phyloP scores from a whole-genome alignment of 768 basidiomycete species.

The Phylloporus sp. region DNA sequence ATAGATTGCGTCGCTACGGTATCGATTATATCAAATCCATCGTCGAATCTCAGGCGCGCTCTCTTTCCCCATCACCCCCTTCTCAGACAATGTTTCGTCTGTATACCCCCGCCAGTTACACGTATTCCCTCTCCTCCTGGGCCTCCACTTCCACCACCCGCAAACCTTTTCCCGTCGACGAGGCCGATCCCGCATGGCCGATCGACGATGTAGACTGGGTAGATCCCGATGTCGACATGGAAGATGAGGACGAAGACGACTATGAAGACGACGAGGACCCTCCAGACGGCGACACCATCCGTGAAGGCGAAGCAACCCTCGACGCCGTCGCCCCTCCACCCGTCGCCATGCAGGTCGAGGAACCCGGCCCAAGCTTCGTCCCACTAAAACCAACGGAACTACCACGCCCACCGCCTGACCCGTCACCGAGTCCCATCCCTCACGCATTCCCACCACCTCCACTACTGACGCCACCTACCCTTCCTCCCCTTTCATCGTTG shows the following conservation, averaged over 20 bases:
- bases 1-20: slow-evolving; percentile 31
- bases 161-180: slow-evolving; percentile 16
- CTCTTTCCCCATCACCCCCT: background rate
- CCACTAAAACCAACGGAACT: background rate
- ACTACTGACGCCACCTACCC: slow-evolving; percentile 2
- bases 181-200: slow-evolving; percentile 13
- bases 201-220: slow-evolving; percentile 25
- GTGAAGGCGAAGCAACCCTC: slow-evolving; percentile 12
- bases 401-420: background rate
- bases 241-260: slow-evolving; percentile 31
- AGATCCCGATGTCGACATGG: slow-evolving; percentile 28
- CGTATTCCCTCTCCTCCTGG: slow-evolving; percentile 24
- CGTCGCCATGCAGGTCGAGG: slow-evolving; percentile 5
- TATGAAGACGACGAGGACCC: slow-evolving; percentile 29
- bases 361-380: background rate
- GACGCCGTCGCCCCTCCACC: slow-evolving; percentile 8
- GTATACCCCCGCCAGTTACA: slow-evolving; percentile 32
- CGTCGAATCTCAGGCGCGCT: slow-evolving; percentile 26
- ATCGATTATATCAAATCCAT: slow-evolving; percentile 31
- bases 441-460: slow-evolving; percentile 6
- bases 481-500: slow-evolving; percentile 27
- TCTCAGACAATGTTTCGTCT: slow-evolving; percentile 28
- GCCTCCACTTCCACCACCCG: slow-evolving; percentile 5
- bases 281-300: slow-evolving; percentile 6
- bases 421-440: slow-evolving; percentile 1